Evolutionary conservation across 1,284 basidiomycete species (phyloP).

Genomic region (Pyrrhoderma noxium): DNA sequence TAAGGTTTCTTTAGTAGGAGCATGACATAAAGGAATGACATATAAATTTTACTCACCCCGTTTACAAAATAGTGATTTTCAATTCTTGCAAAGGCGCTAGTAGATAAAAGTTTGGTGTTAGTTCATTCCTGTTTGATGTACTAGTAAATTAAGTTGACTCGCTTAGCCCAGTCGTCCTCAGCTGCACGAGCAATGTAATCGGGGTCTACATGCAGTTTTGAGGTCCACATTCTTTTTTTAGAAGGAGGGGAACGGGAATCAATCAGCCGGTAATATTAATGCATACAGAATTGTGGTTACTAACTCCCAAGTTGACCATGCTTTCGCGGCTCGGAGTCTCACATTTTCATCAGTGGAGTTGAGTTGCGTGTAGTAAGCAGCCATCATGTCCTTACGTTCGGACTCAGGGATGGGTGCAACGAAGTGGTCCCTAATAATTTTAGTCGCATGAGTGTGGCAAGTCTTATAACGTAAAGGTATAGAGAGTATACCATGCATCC

Average conservation of each 20-base stretch:
- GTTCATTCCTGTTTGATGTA: background rate
- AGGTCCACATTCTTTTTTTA: slow-evolving; percentile 67
- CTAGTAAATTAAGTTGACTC: slow-evolving; percentile 19
- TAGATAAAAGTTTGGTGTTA: slow-evolving; percentile 5
- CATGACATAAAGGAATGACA: background rate
- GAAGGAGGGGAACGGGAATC: too few relatives aligned
- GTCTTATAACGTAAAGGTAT: background rate
- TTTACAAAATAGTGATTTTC: slow-evolving; percentile 93
- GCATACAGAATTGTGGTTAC: slow-evolving; percentile 27
- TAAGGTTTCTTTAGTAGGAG: background rate
- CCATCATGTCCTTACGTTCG: slow-evolving; percentile 74
- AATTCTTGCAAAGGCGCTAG: slow-evolving; percentile 80
- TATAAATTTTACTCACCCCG: slow-evolving; percentile 37
- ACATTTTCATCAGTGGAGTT: slow-evolving; percentile 67
- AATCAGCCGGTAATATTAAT: too few relatives aligned
- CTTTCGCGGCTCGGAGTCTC: slow-evolving; percentile 68
- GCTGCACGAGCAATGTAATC: slow-evolving; percentile 65
- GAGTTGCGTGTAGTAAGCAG: slow-evolving; percentile 80
- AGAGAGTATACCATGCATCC: slow-evolving; percentile 63
- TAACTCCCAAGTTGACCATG: slow-evolving; percentile 88
- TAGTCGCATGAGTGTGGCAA: background rate
- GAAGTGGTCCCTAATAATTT: slow-evolving; percentile 65
- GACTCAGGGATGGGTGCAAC: slow-evolving; percentile 72
- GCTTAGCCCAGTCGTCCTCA: slow-evolving; percentile 73
- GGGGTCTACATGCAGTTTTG: slow-evolving; percentile 64